Percentiles rank a stretch among this genome's conserved stretches.
These are phyloP conservation scores for Punctularia strigosozonata DNA, from an alignment of 768 basidiomycete species.

Conservation along the genomic window DNA sequence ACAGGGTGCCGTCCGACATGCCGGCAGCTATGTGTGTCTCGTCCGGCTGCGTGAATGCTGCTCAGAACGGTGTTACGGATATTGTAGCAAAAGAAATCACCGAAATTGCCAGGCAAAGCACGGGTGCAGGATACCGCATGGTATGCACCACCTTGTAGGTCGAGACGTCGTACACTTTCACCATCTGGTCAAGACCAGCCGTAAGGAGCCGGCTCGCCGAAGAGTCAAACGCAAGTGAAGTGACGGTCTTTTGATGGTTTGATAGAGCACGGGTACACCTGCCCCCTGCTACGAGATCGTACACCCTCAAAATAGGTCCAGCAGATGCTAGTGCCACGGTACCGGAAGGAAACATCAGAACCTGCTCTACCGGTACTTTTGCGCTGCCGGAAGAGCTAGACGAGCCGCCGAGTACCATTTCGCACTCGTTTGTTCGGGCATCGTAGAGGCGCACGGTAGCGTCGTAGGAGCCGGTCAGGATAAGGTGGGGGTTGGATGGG, in stretches of 20 bases:
- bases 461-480: slow-evolving; percentile 94
- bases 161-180: slow-evolving; percentile 95
- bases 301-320: slow-evolving; percentile 86
- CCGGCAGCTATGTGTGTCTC: slow-evolving; percentile 94
- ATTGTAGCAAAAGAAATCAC: slow-evolving; percentile 33
- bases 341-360: slow-evolving; percentile 85
- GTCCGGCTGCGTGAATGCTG: slow-evolving; percentile 59
- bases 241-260: slow-evolving; percentile 98
- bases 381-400: slow-evolving; percentile 14
- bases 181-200: slow-evolving; percentile 92
- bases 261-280: slow-evolving; percentile 84
- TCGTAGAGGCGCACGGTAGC: slow-evolving; percentile 85
- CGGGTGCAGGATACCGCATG: slow-evolving; percentile 93
- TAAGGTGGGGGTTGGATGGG: slow-evolving; percentile 65
- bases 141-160: slow-evolving; percentile 95
- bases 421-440: slow-evolving; percentile 68
- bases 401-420: slow-evolving; percentile 62
- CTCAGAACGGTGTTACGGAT: neutral
- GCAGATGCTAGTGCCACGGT: slow-evolving; percentile 78
- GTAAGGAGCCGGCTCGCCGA: slow-evolving; percentile 72
- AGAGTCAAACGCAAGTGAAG: slow-evolving; percentile 73
- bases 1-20: slow-evolving; percentile 98
- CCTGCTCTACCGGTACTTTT: slow-evolving; percentile 78
- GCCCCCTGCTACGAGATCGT: slow-evolving; percentile 90
- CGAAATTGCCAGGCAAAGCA: slow-evolving; percentile 85